Conservation (phyloP, 2,329 filamentous ascomycete genomes). For the Trichoderma asperellum region DNA sequence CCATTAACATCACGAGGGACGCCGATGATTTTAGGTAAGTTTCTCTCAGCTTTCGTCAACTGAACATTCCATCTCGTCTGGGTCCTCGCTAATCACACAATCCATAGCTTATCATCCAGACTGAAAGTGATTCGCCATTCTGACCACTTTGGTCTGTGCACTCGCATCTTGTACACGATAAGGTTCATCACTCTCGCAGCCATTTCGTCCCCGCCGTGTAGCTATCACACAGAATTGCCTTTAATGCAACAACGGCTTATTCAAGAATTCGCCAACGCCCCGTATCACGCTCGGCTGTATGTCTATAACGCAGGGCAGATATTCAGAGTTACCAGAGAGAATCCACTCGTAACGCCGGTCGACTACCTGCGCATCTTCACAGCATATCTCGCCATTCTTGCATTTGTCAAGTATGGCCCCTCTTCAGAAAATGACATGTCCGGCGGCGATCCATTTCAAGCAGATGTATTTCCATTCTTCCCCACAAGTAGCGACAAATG, state of each 20-base stretch:
- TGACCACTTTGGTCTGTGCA: constrained; percentile 37
- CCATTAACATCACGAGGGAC: background rate
- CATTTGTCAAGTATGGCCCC: constrained; percentile 36
- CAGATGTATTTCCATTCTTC: constrained; percentile 30
- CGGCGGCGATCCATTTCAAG: constrained; percentile 21
- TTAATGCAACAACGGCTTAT: constrained; percentile 35
- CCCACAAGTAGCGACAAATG: background rate
- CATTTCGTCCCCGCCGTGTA: background rate
- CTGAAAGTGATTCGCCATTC: constrained; percentile 37
- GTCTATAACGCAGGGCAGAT: constrained; percentile 41
- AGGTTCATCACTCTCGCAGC: constrained; percentile 39
- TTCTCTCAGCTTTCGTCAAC: background rate
- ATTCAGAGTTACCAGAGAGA: constrained; percentile 38
- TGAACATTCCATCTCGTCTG: background rate
- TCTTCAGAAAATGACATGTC: background rate
- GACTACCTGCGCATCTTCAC: constrained; percentile 42
- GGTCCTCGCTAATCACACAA: background rate
- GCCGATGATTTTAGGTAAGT: constrained; percentile 31
- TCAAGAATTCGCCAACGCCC: constrained; percentile 33
- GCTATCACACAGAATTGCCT: constrained; percentile 27
- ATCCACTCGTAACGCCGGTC: constrained; percentile 38
- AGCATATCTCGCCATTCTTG: constrained; percentile 39
- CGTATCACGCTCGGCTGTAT: constrained; percentile 32
- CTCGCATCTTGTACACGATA: constrained; percentile 39
- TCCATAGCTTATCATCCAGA: constrained; percentile 28